phyloP scores from a whole-genome alignment of 106 monocot genomes.

The Acanthochlamys bracteata region DNA sequence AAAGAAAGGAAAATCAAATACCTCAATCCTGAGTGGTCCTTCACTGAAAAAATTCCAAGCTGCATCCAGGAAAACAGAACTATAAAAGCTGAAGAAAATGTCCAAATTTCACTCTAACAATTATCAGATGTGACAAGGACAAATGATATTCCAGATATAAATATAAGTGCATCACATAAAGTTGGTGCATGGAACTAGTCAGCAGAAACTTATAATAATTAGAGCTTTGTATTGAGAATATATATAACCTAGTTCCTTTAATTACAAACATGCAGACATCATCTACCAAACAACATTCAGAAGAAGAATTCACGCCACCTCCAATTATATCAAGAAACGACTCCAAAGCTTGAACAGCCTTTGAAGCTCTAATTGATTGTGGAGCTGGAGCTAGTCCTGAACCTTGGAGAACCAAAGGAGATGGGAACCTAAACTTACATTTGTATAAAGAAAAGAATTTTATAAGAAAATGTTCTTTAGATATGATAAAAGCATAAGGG shows the following conservation, averaged over 20 bases:
- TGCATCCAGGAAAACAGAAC: constrained; percentile 19
- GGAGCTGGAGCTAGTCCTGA: constrained; percentile 66
- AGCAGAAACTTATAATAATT: too few species aligned
- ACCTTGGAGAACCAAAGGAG: constrained; percentile 66
- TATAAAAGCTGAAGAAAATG: neutral
- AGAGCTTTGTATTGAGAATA: too few species aligned
- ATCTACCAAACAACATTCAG: too few species aligned
- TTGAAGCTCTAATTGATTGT: constrained; percentile 45
- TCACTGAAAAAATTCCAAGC: constrained; percentile 59
- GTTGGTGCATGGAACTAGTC: too few species aligned
- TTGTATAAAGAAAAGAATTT: constrained; percentile 2
- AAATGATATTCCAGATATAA: too few species aligned
- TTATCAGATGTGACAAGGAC: too few species aligned
- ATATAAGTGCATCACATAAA: too few species aligned
- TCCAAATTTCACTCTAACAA: neutral
- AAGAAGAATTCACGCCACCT: constrained; percentile 23
- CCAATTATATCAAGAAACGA: constrained; percentile 44
- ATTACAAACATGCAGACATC: too few species aligned
- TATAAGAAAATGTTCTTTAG: neutral
- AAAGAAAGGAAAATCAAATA: too few species aligned
- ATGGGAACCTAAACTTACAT: constrained; percentile 51
- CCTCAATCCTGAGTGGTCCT: constrained; percentile 40
- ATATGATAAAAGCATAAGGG: neutral
- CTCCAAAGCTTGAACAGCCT: constrained; percentile 39
- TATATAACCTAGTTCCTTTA: neutral